Percentiles rank a stretch among this genome's conserved stretches.
Conservation (phyloP, 2,329 filamentous ascomycete species). For the Colletotrichum caudatum region DNA sequence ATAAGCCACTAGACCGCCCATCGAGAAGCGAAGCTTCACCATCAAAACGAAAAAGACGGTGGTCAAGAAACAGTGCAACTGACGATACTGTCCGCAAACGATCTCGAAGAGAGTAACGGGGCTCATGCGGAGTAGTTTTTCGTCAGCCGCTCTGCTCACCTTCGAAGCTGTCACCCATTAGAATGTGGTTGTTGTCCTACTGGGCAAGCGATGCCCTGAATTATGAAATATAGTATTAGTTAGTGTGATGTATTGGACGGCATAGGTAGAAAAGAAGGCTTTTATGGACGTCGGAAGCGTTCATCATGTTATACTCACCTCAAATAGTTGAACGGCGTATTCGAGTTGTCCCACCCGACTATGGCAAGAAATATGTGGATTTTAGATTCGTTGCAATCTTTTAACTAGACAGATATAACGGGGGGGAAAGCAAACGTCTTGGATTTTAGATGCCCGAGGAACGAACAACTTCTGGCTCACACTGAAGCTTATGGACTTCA, state of each 20-base stretch:
- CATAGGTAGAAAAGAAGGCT: too few species aligned
- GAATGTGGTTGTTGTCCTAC: not conserved
- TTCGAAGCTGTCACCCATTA: not conserved
- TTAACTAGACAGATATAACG: not conserved
- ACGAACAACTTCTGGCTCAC: not conserved
- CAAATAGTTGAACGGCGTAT: not conserved
- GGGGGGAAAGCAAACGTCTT: not conserved
- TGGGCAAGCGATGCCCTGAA: too few species aligned
- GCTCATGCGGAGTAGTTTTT: not conserved
- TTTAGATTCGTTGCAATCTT: not conserved
- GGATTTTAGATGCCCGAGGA: not conserved
- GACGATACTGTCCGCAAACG: slow-evolving; percentile 44
- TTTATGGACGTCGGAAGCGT: not conserved
- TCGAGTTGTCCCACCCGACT: not conserved
- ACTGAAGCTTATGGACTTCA: not conserved
- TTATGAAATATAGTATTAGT: not conserved
- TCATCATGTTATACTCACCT: not conserved
- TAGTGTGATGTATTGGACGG: too few species aligned
- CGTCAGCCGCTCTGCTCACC: too few species aligned
- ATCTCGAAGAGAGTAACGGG: slow-evolving; percentile 42
- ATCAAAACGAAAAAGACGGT: slow-evolving; percentile 38
- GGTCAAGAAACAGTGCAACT: slow-evolving; percentile 41
- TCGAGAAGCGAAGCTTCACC: not conserved
- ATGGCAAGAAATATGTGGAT: not conserved
- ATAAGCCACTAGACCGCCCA: not conserved